Evolutionary conservation across 139 green algal genomes (phyloP), one percentile per base, ranked within the genome.

Genomic region (Chlamydomonas sp.): DNA sequence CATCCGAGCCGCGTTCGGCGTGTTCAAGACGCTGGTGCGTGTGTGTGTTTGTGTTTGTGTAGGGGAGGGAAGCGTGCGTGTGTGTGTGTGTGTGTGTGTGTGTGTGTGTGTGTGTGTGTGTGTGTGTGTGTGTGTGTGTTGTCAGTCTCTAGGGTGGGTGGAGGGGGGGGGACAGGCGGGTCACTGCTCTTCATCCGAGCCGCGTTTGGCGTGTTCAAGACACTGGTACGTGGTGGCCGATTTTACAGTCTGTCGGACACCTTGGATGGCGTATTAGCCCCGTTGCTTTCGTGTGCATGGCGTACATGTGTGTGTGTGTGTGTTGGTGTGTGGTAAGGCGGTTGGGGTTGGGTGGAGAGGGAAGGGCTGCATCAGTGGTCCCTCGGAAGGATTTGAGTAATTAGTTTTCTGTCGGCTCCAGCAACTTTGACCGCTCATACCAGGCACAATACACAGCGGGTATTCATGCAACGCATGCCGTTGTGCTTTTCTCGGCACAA

Each of bases 111-210:
- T 60, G 49, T 60, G 49, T 60, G 49, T 60, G 49, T 60, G 49
- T 13, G 49, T 13, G 49, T 13, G 4, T 60, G 49, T 60, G 8
- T 26, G 31, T n/a, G n/a, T n/a, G n/a, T n/a, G n/a, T n/a, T 60
- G 49, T 60, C n/a, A 35, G 8, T 6, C n/a, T 29, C 31, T 13
- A 60, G 31, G 49, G n/a, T n/a, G n/a, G n/a, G n/a, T n/a, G n/a
- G n/a, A n/a, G n/a, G n/a, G n/a, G n/a, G n/a, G n/a, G n/a, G n/a
- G n/a, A n/a, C n/a, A n/a, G 79, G 75, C 6, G 79, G 75, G 61
- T 86, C 79, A 73, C 90, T 95, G 86, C 73, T 88, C 49, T 81
- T 88, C 74, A 90, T 95, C 69, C 75, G 72, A 0, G 83, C 79
- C 16, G 77, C 68, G 2, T 83, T 83, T 39, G 77, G 79, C 2